A percentile compares a stretch with the other conserved stretches of the same genome.
phyloP scores from a whole-genome alignment of 1,139 yeast genomes.

The Nakaseomyces bracarensis region DNA sequence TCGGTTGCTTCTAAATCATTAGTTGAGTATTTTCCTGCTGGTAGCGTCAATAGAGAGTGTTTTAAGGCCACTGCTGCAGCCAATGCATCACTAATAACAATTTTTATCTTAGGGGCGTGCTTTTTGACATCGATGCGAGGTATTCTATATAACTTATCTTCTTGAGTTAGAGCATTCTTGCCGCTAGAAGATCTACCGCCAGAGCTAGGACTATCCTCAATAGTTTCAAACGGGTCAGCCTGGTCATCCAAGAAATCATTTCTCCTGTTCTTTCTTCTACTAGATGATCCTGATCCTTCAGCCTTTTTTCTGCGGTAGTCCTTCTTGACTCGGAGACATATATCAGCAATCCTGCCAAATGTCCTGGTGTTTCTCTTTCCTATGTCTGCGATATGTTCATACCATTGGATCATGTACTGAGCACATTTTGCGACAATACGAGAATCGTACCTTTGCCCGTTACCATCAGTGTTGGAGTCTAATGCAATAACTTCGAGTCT shows the following conservation, averaged over 20 bases:
- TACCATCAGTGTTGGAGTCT: slow-evolving; percentile 22
- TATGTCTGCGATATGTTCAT: slow-evolving; percentile 19
- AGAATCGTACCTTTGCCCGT: slow-evolving; percentile 18
- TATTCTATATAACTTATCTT: slow-evolving; percentile 46
- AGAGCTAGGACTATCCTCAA: slow-evolving; percentile 13
- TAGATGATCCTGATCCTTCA: not conserved
- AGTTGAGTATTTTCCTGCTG: slow-evolving; percentile 46
- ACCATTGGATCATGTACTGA: slow-evolving; percentile 23
- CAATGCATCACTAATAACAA: slow-evolving; percentile 66
- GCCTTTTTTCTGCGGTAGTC: not conserved
- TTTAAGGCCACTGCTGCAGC: slow-evolving; percentile 65
- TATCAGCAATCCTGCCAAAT: slow-evolving; percentile 5
- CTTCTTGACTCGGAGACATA: slow-evolving; percentile 4
- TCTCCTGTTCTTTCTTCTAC: slow-evolving; percentile 14
- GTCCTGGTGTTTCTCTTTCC: slow-evolving; percentile 5
- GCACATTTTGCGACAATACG: slow-evolving; percentile 19
- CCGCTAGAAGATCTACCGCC: slow-evolving; percentile 2
- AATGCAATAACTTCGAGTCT: slow-evolving; percentile 48
- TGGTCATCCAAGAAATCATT: slow-evolving; percentile 40
- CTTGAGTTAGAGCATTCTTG: slow-evolving; percentile 9
- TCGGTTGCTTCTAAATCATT: slow-evolving; percentile 52
- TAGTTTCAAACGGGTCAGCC: slow-evolving; percentile 35
- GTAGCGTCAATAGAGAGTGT: slow-evolving; percentile 55
- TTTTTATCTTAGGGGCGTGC: slow-evolving; percentile 67
- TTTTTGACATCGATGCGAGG: slow-evolving; percentile 62